Conservation (phyloP, 768 basidiomycete species). For the Fomitopsis serialis region DNA sequence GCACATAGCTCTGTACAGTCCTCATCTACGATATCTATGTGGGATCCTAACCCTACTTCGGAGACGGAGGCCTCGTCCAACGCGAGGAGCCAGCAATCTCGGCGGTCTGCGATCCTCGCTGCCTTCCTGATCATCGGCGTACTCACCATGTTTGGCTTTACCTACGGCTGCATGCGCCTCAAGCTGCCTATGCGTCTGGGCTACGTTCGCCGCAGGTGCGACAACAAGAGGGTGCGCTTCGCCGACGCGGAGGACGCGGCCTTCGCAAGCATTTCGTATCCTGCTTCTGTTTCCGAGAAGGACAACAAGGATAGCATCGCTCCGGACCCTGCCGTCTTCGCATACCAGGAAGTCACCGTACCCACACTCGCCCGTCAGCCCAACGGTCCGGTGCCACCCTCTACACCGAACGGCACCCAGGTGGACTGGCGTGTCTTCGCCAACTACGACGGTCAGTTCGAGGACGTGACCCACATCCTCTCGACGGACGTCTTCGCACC, state of each 20-base stretch:
- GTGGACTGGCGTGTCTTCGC: constrained; percentile 12
- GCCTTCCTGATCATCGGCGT: constrained; percentile 12
- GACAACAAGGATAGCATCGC: constrained; percentile 2
- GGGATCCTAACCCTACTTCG: constrained; percentile 7
- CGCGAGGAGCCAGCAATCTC: constrained; percentile 4
- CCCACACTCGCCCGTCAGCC: constrained; percentile 5
- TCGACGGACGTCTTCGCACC: constrained; percentile 12
- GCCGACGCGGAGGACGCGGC: neutral
- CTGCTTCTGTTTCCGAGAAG: constrained; percentile 6
- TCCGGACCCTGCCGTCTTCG: constrained; percentile 4
- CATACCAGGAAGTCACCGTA: neutral
- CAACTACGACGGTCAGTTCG: constrained; percentile 14
- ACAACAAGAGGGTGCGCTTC: neutral
- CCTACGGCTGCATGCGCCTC: constrained; percentile 13
- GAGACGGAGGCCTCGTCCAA: neutral
- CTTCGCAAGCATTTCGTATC: constrained; percentile 2
- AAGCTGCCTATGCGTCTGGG: constrained; percentile 7
- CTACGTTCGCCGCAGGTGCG: neutral
- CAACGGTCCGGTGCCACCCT: constrained; percentile 7
- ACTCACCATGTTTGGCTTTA: constrained; percentile 8
- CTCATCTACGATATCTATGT: neutral
- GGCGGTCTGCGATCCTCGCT: constrained; percentile 10
- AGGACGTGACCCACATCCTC: constrained; percentile 23
- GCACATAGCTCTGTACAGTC: neutral
- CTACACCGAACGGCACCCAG: constrained; percentile 8